These are phyloP conservation scores for Camelina sativa DNA, from an alignment of 345 rosid species.

Conservation along the genomic window DNA sequence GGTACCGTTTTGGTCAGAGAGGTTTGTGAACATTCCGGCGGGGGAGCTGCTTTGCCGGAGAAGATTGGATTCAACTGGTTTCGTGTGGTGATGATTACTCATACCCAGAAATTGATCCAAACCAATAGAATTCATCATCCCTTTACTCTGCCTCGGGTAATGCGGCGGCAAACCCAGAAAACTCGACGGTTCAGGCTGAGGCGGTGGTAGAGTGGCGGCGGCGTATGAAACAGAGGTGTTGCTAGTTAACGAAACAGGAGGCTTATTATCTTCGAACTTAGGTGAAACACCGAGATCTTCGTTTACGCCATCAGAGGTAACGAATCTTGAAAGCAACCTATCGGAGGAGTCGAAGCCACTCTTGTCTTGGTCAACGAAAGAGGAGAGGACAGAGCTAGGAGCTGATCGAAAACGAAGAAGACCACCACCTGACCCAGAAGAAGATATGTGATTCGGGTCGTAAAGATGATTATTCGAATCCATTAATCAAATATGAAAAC, in stretches of 20 bases:
- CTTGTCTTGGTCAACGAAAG: slow-evolving; percentile 48
- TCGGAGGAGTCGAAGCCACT: slow-evolving; percentile 49
- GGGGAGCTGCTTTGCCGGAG: slow-evolving; percentile 85
- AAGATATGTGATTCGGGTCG: slow-evolving; percentile 39
- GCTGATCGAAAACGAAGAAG: slow-evolving; percentile 86
- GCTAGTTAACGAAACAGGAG: slow-evolving; percentile 41
- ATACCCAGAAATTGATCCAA: slow-evolving; percentile 57
- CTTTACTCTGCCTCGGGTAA: slow-evolving; percentile 67
- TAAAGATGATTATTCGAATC: slow-evolving; percentile 67
- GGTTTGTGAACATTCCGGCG: slow-evolving; percentile 67
- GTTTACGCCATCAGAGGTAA: slow-evolving; percentile 44
- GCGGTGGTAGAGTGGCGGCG: slow-evolving; percentile 32
- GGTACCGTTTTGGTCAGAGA: slow-evolving; percentile 75
- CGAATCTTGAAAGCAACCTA: slow-evolving; percentile 54
- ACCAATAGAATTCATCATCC: slow-evolving; percentile 50
- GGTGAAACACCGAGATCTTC: slow-evolving; percentile 35
- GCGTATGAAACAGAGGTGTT: slow-evolving; percentile 45
- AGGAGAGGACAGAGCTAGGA: slow-evolving; percentile 63
- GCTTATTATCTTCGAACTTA: slow-evolving; percentile 42
- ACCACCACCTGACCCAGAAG: slow-evolving; percentile 54
- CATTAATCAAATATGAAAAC: slow-evolving; percentile 44
- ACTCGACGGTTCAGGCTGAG: slow-evolving; percentile 45
- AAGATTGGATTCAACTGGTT: slow-evolving; percentile 54
- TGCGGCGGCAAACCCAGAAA: slow-evolving; percentile 77
- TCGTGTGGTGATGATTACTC: slow-evolving; percentile 51